Evolutionary conservation across 2,329 filamentous ascomycete species (phyloP), one percentile per base, ranked within the genome.

Genomic region (Ophiostoma tasmaniense): DNA sequence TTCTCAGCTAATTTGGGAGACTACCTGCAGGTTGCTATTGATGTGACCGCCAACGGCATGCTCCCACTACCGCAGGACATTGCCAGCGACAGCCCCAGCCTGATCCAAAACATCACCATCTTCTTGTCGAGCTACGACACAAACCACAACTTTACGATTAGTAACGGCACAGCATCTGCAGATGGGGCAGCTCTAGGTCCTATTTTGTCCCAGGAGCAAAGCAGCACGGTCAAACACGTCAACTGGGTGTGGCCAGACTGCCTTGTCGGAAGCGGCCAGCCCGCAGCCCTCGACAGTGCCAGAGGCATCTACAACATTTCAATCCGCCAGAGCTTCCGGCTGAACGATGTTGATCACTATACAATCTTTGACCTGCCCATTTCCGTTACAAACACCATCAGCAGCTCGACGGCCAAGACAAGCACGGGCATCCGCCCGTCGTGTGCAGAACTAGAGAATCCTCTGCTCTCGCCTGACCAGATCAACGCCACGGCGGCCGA

Each of bases 191-290:
- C 83, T 61, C 76, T 88, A 7, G 85, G 86, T 1, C 81, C 88
- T 66, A 87, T 91, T 68, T 84, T 91, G 80, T 76, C 78, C 35
- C 85, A 89, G 71, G 88, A 91, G 74, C 77, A 82, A 0, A 84
- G 84, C 3, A 89, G 87, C 74, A 91, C 89, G 0, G 89, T 91
- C 61, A 91, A 91, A 75, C 89, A 91, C 75, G 82, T 91, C 71
- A 88, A 88, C 74, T 91, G 89, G 87, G 80, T 84, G 25, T 91
- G 89, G 89, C 89, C 89, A 0, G 83, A 84, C 70, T 91, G 89
- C 73, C 80, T 91, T 0, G 85, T 87, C 2, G 89, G 89, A 22
- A 79, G 88, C 66, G 86, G 86, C 2, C 76, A 82, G 72, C 79
- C 79, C 69, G 86, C 82, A 66, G 84, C 83, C 22, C 55, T 61